A percentile compares a stretch with the other conserved stretches of the same genome.
Evolutionary conservation across 2,329 filamentous ascomycete species (phyloP).

Genomic region (Pseudopyricularia javanii): DNA sequence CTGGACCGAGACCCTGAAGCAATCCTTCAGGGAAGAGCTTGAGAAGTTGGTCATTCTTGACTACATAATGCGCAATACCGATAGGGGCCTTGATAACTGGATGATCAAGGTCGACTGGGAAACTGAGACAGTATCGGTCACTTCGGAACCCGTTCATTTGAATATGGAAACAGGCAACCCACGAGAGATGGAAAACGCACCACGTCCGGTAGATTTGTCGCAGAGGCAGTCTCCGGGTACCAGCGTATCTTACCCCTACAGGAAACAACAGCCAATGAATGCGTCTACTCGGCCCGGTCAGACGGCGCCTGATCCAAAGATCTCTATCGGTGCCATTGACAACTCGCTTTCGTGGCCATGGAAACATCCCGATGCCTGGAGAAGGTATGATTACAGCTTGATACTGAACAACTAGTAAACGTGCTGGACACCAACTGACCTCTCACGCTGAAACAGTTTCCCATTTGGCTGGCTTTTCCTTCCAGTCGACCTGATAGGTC

Average conservation of each 20-base stretch:
- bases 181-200: constrained; percentile 36
- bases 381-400: constrained; percentile 30
- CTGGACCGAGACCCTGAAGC: constrained; percentile 82
- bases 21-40: constrained; percentile 85
- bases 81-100: constrained; percentile 95
- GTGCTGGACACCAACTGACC: background rate
- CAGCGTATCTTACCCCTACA: constrained; percentile 53
- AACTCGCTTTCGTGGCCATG: constrained; percentile 98
- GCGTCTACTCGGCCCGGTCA: constrained; percentile 41
- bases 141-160: constrained; percentile 65
- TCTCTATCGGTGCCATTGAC: constrained; percentile 85
- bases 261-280: constrained; percentile 73
- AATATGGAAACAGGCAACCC: constrained; percentile 39
- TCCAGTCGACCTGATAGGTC: constrained; percentile 88
- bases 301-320: constrained; percentile 36
- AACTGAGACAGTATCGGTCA: constrained; percentile 70
- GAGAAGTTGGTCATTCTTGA: constrained; percentile 96
- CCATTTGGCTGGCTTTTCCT: constrained; percentile 98
- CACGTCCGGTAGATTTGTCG: constrained; percentile 47
- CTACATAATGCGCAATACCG: constrained; percentile 98
- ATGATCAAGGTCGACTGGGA: constrained; percentile 96
- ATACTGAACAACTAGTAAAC: background rate
- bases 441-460: constrained; percentile 50
- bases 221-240: constrained; percentile 27
- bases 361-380: constrained; percentile 91